These are phyloP conservation scores for Pholiota molesta DNA, from an alignment of 768 basidiomycete genomes.

Conservation along the genomic window DNA sequence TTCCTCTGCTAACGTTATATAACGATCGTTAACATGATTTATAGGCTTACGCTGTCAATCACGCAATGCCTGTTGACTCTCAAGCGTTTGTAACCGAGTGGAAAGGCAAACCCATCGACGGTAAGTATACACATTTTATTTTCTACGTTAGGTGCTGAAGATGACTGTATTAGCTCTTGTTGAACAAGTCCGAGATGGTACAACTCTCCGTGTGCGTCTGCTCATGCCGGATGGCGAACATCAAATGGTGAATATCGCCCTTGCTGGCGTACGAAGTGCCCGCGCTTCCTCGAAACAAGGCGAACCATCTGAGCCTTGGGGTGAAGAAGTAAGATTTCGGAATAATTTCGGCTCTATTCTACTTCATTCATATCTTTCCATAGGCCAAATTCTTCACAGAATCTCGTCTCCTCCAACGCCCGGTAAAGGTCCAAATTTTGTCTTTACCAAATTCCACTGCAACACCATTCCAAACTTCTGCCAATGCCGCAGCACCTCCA, in stretches of 20 bases:
- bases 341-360: constrained; percentile 6
- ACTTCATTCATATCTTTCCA: constrained; percentile 19
- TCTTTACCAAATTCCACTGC: constrained; percentile 80
- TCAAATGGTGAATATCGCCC: constrained; percentile 84
- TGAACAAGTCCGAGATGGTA: constrained; percentile 92
- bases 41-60: constrained; percentile 73
- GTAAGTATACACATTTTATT: constrained; percentile 38
- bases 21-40: not conserved
- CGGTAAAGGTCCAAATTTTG: constrained; percentile 75
- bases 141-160: constrained; percentile 10
- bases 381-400: constrained; percentile 96
- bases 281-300: constrained; percentile 72
- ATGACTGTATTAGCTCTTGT: constrained; percentile 66
- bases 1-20: not conserved
- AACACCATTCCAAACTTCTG: constrained; percentile 74
- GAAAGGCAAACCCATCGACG: constrained; percentile 91
- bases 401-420: constrained; percentile 79
- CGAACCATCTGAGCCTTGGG: constrained; percentile 80
- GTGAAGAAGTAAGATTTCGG: constrained; percentile 74
- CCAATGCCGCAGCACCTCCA: constrained; percentile 54
- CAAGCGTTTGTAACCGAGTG: constrained; percentile 87
- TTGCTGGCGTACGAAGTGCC: constrained; percentile 81
- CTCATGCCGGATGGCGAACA: constrained; percentile 89
- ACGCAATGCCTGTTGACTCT: constrained; percentile 89
- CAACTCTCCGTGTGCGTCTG: constrained; percentile 85